A percentile compares a stretch with the other conserved stretches of the same genome.
Evolutionary conservation across 228 moss, liverwort and hornwort species (phyloP).

Genomic region (Sphagnum magellanicum): DNA sequence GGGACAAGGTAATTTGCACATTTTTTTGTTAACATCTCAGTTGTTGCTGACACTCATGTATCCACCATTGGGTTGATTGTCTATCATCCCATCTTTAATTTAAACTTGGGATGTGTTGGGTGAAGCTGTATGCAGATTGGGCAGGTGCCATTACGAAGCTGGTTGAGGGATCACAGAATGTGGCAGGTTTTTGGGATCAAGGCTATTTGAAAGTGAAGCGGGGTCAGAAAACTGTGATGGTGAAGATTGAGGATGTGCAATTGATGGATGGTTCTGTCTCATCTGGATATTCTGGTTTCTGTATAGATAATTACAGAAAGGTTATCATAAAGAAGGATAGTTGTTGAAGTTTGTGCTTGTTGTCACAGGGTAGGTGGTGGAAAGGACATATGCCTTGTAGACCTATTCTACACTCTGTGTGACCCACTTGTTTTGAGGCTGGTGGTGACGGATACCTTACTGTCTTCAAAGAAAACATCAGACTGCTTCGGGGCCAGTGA

Average conservation of each 20-base stretch:
- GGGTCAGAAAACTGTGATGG: conserved; percentile 65
- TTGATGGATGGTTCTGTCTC: not conserved
- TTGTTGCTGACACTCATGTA: not conserved
- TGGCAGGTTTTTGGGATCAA: conserved; percentile 68
- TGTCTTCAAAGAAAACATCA: conserved; percentile 67
- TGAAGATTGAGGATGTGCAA: not conserved
- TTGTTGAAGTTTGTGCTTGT: conserved; percentile 14
- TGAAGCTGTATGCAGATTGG: conserved; percentile 82
- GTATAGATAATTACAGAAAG: not conserved
- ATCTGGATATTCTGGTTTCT: conserved; percentile 12
- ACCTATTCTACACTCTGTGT: conserved; percentile 62
- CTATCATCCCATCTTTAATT: not conserved
- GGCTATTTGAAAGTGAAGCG: conserved; percentile 68
- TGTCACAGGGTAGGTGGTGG: conserved; percentile 33
- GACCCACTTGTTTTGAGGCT: conserved; percentile 71
- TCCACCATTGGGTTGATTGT: not conserved
- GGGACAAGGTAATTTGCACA: conserved; percentile 56
- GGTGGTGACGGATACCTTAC: conserved; percentile 51
- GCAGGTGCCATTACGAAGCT: conserved; percentile 65
- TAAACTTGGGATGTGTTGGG: conserved; percentile 7
- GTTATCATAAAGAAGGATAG: not conserved
- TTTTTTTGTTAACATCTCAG: not conserved
- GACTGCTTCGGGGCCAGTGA: not conserved
- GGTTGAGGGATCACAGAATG: conserved; percentile 40
- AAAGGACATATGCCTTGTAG: conserved; percentile 35